phyloP scores from a whole-genome alignment of 2,329 filamentous ascomycete species.

The Tolypocladium amazonense region DNA sequence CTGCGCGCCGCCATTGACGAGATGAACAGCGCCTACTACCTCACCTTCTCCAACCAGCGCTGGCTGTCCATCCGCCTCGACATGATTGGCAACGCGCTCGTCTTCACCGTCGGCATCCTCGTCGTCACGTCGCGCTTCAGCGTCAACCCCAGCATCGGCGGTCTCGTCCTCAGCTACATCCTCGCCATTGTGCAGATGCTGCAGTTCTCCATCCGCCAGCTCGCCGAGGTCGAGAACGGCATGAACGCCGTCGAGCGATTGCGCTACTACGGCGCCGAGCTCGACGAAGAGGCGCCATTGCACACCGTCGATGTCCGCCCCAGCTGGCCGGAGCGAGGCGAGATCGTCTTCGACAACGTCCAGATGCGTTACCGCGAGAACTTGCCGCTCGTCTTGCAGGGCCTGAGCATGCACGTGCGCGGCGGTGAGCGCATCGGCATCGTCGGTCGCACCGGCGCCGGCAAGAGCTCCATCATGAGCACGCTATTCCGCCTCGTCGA shows the following conservation, averaged over 20 bases:
- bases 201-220: constrained; percentile 86
- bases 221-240: constrained; percentile 93
- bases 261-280: constrained; percentile 74
- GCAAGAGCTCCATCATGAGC: constrained; percentile 76
- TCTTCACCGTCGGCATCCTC: constrained; percentile 80
- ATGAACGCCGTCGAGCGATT: constrained; percentile 96
- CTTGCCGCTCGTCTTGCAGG: constrained; percentile 62
- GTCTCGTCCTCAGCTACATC: constrained; percentile 87
- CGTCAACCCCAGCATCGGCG: constrained; percentile 74
- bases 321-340: constrained; percentile 78
- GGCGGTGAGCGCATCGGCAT: constrained; percentile 74
- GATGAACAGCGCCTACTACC: constrained; percentile 90
- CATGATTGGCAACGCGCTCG: constrained; percentile 69
- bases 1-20: constrained; percentile 69
- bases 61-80: constrained; percentile 86
- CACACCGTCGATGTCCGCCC: constrained; percentile 63
- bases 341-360: constrained; percentile 65
- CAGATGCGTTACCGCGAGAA: constrained; percentile 68
- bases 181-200: constrained; percentile 90
- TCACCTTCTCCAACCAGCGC: constrained; percentile 91
- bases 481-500: constrained; percentile 70
- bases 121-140: constrained; percentile 86
- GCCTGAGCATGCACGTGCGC: constrained; percentile 58
- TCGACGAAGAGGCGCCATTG: constrained; percentile 83
- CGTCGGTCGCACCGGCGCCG: constrained; percentile 71